phyloP scores from a whole-genome alignment of 1,284 basidiomycete species.

The Agaricales sp. region DNA sequence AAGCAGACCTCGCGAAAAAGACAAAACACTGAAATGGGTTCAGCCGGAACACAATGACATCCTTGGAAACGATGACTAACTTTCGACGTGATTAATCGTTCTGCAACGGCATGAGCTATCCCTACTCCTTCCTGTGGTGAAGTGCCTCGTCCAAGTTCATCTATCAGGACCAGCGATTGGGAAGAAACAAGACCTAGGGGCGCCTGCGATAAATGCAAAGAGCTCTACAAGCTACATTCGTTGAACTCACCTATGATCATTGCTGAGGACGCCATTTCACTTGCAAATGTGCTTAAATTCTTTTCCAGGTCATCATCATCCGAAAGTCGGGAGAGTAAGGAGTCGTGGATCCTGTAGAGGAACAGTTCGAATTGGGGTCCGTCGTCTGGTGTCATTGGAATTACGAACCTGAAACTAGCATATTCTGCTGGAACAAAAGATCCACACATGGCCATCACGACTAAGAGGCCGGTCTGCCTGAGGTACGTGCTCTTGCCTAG shows the following conservation, averaged over 20 bases:
- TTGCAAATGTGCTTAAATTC: slow-evolving; percentile 85
- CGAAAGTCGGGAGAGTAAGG: slow-evolving; percentile 77
- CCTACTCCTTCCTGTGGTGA: slow-evolving; percentile 82
- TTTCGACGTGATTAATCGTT: slow-evolving; percentile 68
- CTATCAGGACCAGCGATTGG: slow-evolving; percentile 73
- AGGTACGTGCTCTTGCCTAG: slow-evolving; percentile 89
- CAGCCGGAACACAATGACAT: slow-evolving; percentile 3
- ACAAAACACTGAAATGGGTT: slow-evolving; percentile 53
- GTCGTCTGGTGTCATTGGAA: slow-evolving; percentile 1
- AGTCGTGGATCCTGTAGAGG: slow-evolving; percentile 59
- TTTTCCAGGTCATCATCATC: slow-evolving; percentile 90
- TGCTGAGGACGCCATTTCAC: slow-evolving; percentile 82
- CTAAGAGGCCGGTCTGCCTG: slow-evolving; percentile 75
- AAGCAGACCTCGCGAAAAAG: slow-evolving; percentile 79
- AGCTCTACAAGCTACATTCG: background rate
- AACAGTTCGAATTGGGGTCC: background rate
- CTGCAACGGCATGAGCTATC: slow-evolving; percentile 87
- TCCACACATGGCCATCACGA: slow-evolving; percentile 81
- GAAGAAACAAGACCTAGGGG: slow-evolving; percentile 66
- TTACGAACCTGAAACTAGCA: slow-evolving; percentile 63
- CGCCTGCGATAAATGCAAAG: background rate
- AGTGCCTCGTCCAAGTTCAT: slow-evolving; percentile 88
- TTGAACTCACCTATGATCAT: slow-evolving; percentile 66
- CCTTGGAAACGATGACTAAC: slow-evolving; percentile 25
- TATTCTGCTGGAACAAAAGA: slow-evolving; percentile 90